phyloP scores from a whole-genome alignment of 2,329 filamentous ascomycete genomes.

The Aspergillus texensis region DNA sequence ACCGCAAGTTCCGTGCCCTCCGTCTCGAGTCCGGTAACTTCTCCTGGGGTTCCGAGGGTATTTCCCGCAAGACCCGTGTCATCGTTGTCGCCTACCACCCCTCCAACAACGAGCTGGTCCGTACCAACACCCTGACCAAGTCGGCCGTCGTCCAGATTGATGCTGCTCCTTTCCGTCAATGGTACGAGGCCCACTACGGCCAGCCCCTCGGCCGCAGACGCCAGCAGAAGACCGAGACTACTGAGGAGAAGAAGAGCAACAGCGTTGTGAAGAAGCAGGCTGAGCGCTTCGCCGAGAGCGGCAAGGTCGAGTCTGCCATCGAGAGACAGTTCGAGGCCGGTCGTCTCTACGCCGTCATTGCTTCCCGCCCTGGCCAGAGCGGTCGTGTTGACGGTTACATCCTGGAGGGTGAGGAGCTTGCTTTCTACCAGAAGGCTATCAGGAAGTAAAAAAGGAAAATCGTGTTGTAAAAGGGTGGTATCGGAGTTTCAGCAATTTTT shows the following conservation, averaged over 20 bases:
- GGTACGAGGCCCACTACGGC: constrained; percentile 99
- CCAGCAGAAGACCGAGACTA: constrained; percentile 71
- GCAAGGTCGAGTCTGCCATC: constrained; percentile 90
- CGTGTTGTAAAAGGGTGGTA: constrained; percentile 34
- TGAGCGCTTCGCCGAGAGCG: constrained; percentile 74
- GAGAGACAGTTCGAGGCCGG: constrained; percentile 99
- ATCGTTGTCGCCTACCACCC: constrained; percentile 98
- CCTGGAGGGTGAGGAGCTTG: constrained; percentile 98
- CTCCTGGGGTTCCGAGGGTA: constrained; percentile 97
- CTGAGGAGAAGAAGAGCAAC: constrained; percentile 88
- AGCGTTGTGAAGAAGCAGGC: constrained; percentile 95
- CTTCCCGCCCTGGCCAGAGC: constrained; percentile 93
- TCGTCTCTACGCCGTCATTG: constrained; percentile 91
- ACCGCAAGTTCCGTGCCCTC: constrained; percentile 99
- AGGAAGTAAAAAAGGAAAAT: constrained; percentile 75
- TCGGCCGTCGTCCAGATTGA: constrained; percentile 98
- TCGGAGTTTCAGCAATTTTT: constrained; percentile 44
- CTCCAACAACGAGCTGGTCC: constrained; percentile 99
- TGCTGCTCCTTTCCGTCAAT: constrained; percentile 98
- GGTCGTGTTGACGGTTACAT: constrained; percentile 97
- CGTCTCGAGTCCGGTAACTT: constrained; percentile 99
- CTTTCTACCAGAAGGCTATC: constrained; percentile 99
- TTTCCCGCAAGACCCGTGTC: constrained; percentile 98
- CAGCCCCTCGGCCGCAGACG: constrained; percentile 83
- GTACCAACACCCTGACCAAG: constrained; percentile 99